phyloP scores from a whole-genome alignment of 345 rosid species.

The Eucalyptus pauciflora region DNA sequence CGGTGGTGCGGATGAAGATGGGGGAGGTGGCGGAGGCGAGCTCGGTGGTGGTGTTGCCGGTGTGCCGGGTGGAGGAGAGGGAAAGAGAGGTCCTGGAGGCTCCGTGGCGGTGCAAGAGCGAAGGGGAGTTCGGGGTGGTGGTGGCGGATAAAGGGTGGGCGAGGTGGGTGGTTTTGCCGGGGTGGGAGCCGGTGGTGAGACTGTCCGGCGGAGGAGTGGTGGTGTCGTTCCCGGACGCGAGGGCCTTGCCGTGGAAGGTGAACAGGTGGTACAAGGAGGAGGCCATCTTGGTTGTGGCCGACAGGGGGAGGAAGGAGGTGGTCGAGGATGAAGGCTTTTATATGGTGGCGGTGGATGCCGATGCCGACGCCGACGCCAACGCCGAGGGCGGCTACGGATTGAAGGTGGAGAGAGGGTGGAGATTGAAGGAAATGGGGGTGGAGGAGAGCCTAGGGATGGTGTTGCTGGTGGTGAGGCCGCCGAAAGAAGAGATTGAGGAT shows the following conservation, averaged over 20 bases:
- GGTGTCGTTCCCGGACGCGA: constrained; percentile 63
- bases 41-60: constrained; percentile 60
- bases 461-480: constrained; percentile 70
- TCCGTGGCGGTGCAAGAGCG: constrained; percentile 33
- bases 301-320: constrained; percentile 48
- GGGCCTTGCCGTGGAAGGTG: constrained; percentile 61
- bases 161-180: constrained; percentile 84
- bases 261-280: constrained; percentile 70
- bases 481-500: constrained; percentile 55
- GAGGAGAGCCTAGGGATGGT: constrained; percentile 52
- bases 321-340: constrained; percentile 55
- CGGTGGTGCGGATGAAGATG: constrained; percentile 55
- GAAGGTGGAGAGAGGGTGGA: constrained; percentile 68
- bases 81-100: constrained; percentile 49
- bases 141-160: constrained; percentile 72
- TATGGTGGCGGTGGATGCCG: constrained; percentile 26
- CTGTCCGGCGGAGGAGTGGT: constrained; percentile 52
- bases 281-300: constrained; percentile 57
- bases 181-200: constrained; percentile 44
- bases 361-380: neutral
- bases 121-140: constrained; percentile 72
- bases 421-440: constrained; percentile 43
- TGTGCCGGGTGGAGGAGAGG: constrained; percentile 49
- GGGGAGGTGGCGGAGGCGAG: constrained; percentile 84
- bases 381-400: neutral